A percentile compares a stretch with the other conserved stretches of the same genome.
phyloP scores from a whole-genome alignment of 179 eudicot genomes.

The Camellia oleifera region DNA sequence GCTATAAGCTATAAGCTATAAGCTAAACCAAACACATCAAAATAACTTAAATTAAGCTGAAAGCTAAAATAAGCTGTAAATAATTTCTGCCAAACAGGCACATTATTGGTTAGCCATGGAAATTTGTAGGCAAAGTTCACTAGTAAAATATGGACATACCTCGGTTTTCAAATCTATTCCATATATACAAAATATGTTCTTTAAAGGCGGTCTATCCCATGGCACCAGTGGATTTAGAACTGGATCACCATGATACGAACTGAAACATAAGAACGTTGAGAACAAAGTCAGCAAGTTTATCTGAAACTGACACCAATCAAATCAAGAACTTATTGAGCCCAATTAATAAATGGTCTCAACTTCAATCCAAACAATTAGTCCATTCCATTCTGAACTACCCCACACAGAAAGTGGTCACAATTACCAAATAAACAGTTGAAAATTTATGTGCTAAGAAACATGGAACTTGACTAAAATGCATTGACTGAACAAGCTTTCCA shows the following conservation, averaged over 20 bases:
- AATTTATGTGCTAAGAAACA: background rate
- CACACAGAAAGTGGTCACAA: background rate
- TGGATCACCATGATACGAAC: slow-evolving; percentile 90
- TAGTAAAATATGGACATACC: slow-evolving; percentile 39
- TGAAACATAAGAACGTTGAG: slow-evolving; percentile 27
- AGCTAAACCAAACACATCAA: too few relatives aligned
- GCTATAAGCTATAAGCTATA: too few relatives aligned
- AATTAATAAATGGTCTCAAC: background rate
- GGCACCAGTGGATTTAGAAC: slow-evolving; percentile 88
- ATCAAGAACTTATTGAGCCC: background rate
- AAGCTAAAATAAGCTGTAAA: too few relatives aligned
- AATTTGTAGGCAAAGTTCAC: slow-evolving; percentile 5
- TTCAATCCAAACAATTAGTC: slow-evolving; percentile 3
- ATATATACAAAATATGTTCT: slow-evolving; percentile 91
- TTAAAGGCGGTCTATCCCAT: slow-evolving; percentile 96
- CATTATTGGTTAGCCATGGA: background rate
- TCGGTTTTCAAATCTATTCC: slow-evolving; percentile 89
- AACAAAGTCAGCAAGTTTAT: background rate
- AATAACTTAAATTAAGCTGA: too few relatives aligned
- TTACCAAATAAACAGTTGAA: background rate
- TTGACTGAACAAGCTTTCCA: slow-evolving; percentile 4
- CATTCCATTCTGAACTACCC: background rate
- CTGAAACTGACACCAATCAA: background rate
- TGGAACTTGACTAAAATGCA: background rate
- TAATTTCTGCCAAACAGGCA: too few relatives aligned